Evolutionary conservation across 306 rosid genomes (phyloP), one percentile per base, ranked within the genome.

Genomic region (Begonia loranthoides): DNA sequence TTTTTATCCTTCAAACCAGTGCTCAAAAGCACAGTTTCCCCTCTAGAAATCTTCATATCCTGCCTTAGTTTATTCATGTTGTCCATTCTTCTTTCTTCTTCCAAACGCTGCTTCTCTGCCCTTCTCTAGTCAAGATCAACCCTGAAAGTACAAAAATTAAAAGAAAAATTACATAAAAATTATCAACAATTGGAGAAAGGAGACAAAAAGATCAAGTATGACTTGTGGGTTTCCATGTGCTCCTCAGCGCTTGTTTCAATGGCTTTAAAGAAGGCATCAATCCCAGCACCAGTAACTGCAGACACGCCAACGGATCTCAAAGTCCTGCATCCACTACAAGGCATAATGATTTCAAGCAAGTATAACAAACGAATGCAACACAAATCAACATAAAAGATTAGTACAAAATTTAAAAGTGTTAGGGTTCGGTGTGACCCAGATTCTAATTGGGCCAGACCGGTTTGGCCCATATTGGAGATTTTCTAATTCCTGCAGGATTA

Each of bases 261-360:
- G 13, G 80, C 72, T 70, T 78, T 78, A 57, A 87, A 83, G 76
- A 83, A 87, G 68, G 68, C 72, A 1, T 73, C 87, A 56, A 87
- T 61, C 77, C 96, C 90, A n/a, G 69, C 70, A 54, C 96, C 90
- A 45, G 90, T 57, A 66, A 80, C 70, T 6, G 87, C 90, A 63
- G 94, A 87, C 43, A 83, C 94, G 63, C 94, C 96, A 51, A 80
- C 94, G 49, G 83, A 72, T 51, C 70, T 70, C 57, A 87, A 83
- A 87, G 54, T 83, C 96, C 51, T 87, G 67, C 90, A 87, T 87
- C 96, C 96, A 87, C 94, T 87, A 67, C 43, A 22, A 79, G 11
- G 54, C 56, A 76, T 33, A 52, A 21, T 22, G 24, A 54, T 60
- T 34, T 62, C 59, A 53, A 56, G 39, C 28, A 22, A 2, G 28